Percentiles rank a stretch among this genome's conserved stretches.
Conservation (phyloP, 2,329 filamentous ascomycete species). For the Knufia petricola region DNA sequence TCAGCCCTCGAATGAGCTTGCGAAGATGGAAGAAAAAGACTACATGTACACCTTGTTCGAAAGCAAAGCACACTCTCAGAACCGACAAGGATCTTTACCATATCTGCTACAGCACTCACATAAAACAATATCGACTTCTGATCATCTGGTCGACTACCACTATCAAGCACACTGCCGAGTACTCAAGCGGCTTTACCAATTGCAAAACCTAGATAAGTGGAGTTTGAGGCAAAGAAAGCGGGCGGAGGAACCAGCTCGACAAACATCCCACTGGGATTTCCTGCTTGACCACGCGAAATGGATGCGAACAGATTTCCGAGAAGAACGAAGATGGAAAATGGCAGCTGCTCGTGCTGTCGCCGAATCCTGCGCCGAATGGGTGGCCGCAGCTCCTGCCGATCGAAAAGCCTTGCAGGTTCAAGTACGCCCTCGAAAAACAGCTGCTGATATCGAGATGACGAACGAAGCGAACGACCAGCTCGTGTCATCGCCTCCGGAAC, state of each 20-base stretch:
- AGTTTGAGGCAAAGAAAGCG: constrained; percentile 81
- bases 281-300: constrained; percentile 87
- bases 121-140: constrained; percentile 80
- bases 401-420: constrained; percentile 60
- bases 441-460: constrained; percentile 17
- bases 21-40: constrained; percentile 50
- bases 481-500: constrained; percentile 54
- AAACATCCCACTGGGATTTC: constrained; percentile 73
- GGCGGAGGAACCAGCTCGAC: constrained; percentile 67
- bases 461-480: constrained; percentile 19
- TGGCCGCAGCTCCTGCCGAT: constrained; percentile 54
- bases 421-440: constrained; percentile 40
- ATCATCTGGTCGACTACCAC: constrained; percentile 71
- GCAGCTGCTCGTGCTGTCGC: constrained; percentile 71
- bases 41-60: constrained; percentile 57
- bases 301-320: constrained; percentile 93
- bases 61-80: constrained; percentile 47
- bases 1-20: constrained; percentile 26
- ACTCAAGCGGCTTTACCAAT: constrained; percentile 73
- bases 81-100: constrained; percentile 46
- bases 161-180: constrained; percentile 84
- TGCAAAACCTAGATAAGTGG: constrained; percentile 89
- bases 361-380: constrained; percentile 74
- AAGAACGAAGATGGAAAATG: constrained; percentile 91
- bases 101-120: constrained; percentile 72